Base-by-base conservation (phyloP, 2,329 filamentous ascomycete genomes). In the Phialophora verrucosa region DNA sequence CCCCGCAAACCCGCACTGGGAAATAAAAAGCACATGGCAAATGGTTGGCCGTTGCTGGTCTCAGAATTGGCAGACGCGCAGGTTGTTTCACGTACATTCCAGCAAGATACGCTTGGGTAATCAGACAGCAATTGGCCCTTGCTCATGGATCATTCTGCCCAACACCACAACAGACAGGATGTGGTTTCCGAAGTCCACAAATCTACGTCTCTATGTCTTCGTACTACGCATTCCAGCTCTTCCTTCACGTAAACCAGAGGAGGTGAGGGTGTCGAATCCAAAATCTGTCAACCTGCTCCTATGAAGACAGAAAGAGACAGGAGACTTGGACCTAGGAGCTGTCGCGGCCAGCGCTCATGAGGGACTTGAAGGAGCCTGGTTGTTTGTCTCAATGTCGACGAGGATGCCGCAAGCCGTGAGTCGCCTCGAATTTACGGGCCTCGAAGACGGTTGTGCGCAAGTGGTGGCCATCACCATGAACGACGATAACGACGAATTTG, bases 401-500 rank as follows among this genome's bases (percentile, higher is more conserved):
- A 87, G 81, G 55, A 86, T 74, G 61, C 84, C 82, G 69, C 83
- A 86, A 42, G 71, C 68, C 12, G 64, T 20, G 25, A 54, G 57
- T 50, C 54, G 63, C 25, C 23, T 59, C 20, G 60, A 55, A 17
- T 44, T 5, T n/a, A 20, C 38, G 7, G 17, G 38, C 78, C 51
- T 75, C 76, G 58, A 87, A 73, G 8, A 85, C 77, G 32, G 78
- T 75, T 49, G 86, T 83, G 38, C 83, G 79, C 72, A 87, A 85
- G 25, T 83, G 72, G 71, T 88, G 88, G 56, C 84, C 85, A 74
- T 90, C 86, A 23, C 86, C 87, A 64, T 90, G 87, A 12, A 90
- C 77, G 0, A 90, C 77, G 6, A 89, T 83, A 1, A 89, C 78
- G 1, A 86, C 85, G 70, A 88, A 89, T 0, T 86, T 83, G 23